phyloP scores from a whole-genome alignment of 148 eudicot genomes.

The Spergularia bocconei region DNA sequence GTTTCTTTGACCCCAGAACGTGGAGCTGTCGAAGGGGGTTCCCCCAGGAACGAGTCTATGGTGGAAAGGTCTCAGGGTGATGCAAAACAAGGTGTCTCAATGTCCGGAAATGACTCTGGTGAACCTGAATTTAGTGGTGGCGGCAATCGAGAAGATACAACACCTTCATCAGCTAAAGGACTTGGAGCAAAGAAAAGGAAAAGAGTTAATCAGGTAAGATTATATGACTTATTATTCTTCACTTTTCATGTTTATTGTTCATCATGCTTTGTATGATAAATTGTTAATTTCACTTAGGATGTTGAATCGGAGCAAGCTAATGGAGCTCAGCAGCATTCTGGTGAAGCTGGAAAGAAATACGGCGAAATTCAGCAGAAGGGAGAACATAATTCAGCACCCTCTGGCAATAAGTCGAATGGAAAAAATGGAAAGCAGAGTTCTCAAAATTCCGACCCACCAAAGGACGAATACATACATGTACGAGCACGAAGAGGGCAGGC shows the following conservation, averaged over 20 bases:
- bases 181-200: conserved; percentile 66
- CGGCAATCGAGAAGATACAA: conserved; percentile 46
- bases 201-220: conserved; percentile 66
- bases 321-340: conserved; percentile 39
- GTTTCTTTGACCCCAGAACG: conserved; percentile 34
- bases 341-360: conserved; percentile 40
- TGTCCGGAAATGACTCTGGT: conserved; percentile 52
- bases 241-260: neutral
- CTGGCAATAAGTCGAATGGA: conserved; percentile 46
- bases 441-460: conserved; percentile 58
- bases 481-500: conserved; percentile 99
- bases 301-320: conserved; percentile 45
- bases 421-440: conserved; percentile 67
- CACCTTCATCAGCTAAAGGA: conserved; percentile 43
- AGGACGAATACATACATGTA: conserved; percentile 90
- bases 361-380: conserved; percentile 45
- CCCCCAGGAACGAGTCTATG: conserved; percentile 37
- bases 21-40: conserved; percentile 35
- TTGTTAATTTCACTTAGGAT: conserved; percentile 38
- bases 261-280: neutral
- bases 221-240: neutral
- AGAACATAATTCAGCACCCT: conserved; percentile 44
- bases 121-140: conserved; percentile 56
- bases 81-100: conserved; percentile 41
- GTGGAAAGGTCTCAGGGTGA: conserved; percentile 42